Evolutionary conservation across 1,284 basidiomycete species (phyloP), one percentile per base, ranked within the genome.

Genomic region (Coriolopsis trogii): DNA sequence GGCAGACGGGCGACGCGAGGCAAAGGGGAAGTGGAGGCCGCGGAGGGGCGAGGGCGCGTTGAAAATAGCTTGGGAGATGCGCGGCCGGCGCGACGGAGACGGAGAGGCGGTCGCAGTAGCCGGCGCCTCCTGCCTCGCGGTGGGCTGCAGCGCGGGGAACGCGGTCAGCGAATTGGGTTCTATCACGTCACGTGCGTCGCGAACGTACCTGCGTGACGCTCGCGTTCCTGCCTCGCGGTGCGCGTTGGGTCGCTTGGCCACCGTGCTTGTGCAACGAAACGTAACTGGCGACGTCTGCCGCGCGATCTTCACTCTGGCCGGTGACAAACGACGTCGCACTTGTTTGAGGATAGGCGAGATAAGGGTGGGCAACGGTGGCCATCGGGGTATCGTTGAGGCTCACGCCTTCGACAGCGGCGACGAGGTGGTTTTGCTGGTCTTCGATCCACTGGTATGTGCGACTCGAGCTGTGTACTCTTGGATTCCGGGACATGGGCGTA

Each of bases 361-460:
- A 82, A 7, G 81, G 77, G 54, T 77, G 72, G 48, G 70, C 25
- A 69, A 55, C 26, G 54, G 51, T 29, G 64, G 46, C 63, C 31
- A 68, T 61, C 23, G 46, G 36, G 61, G 41, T 33, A 29, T 53
- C 36, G 33, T 60, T 51, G 30, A 53, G 41, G 37, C 49, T 50
- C 21, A 57, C 41, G 33, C 49, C 50, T 29, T 44, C 43, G 44
- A 38, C 39, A 53, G 33, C 29, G n/a, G 50, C 38, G 3, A 51
- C 24, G 23, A 58, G 60, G 21, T 51, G 45, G 39, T 60, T 53
- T 55, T 81, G 81, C 64, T 87, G 82, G 40, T 88, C 84, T 37
- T 76, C 71, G 42, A 89, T 80, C 87, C 87, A 89, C 53, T 78
- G 81, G 59, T 84, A 77, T 49, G 89, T 73, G 64, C 81, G 77